A percentile compares a stretch with the other conserved stretches of the same genome.
These are phyloP conservation scores for Bipolaris cookei DNA, from an alignment of 2,329 filamentous ascomycete species.

Conservation along the genomic window DNA sequence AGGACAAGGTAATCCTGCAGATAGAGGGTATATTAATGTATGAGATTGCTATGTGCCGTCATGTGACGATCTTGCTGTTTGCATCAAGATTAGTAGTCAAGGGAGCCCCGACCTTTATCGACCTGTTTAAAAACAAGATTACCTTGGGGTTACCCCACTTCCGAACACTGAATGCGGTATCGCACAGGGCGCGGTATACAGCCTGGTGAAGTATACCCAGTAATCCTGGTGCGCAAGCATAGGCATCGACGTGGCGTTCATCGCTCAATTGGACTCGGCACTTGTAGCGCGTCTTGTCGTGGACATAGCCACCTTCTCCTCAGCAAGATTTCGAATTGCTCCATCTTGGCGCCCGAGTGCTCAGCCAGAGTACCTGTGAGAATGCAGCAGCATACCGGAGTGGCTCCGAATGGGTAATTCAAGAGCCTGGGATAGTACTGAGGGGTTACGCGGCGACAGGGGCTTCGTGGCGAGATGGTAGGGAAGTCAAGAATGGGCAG, in stretches of 20 bases:
- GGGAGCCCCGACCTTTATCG: background rate
- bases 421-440: background rate
- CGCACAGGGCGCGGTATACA: background rate
- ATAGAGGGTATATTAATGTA: background rate
- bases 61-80: background rate
- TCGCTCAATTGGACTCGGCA: conserved; percentile 8
- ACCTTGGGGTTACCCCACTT: background rate
- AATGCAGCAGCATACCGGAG: background rate
- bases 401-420: background rate
- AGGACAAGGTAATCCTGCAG: background rate
- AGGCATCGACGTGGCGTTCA: conserved; percentile 1
- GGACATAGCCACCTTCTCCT: conserved; percentile 10
- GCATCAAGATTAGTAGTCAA: background rate
- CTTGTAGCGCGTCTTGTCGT: conserved; percentile 5
- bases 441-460: conserved; percentile 7
- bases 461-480: background rate
- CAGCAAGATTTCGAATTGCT: background rate
- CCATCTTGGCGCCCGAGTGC: background rate
- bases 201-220: background rate
- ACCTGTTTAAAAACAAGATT: background rate
- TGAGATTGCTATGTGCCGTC: background rate
- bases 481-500: background rate
- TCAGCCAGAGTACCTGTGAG: background rate
- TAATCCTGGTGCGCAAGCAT: conserved; percentile 8
- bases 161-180: background rate